These are phyloP conservation scores for Colletotrichum sp. DNA, from an alignment of 2,329 filamentous ascomycete species.

Conservation along the genomic window DNA sequence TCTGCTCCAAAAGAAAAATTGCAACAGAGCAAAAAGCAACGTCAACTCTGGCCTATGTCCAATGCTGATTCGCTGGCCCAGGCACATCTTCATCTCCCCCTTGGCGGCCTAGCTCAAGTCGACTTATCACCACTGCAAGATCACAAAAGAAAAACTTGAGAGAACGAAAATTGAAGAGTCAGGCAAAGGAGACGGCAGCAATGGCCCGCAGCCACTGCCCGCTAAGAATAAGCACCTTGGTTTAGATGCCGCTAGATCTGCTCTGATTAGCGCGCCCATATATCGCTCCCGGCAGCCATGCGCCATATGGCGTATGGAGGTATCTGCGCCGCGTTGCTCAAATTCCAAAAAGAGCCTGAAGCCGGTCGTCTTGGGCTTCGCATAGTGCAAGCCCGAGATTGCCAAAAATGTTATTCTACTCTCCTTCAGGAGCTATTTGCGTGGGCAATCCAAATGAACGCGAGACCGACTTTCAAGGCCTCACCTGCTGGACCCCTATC, in stretches of 20 bases:
- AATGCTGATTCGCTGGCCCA: not conserved
- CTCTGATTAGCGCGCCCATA: not conserved
- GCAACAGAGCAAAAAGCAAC: not conserved
- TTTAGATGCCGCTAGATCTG: not conserved
- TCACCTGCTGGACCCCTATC: not conserved
- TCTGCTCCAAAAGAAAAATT: not conserved
- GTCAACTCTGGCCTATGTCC: not conserved
- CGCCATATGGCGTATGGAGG: not conserved
- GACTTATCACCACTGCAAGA: not conserved
- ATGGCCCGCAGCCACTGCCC: constrained; percentile 9
- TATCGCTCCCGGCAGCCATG: constrained; percentile 1
- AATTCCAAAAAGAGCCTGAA: not conserved
- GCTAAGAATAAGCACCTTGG: constrained; percentile 13
- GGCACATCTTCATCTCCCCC: not conserved
- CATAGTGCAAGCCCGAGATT: not conserved
- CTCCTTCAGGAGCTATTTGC: not conserved
- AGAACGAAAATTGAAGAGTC: not conserved
- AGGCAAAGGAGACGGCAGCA: constrained; percentile 5
- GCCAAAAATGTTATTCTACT: not conserved
- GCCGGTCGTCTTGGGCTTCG: not conserved
- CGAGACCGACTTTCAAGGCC: not conserved
- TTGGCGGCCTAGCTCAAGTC: not conserved
- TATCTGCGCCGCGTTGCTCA: not conserved
- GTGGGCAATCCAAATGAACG: not conserved
- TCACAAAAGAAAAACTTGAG: not conserved